Percentiles rank a stretch among this genome's conserved stretches.
These are phyloP conservation scores for Lachnum nothofagi DNA, from an alignment of 2,329 filamentous ascomycete genomes.

Conservation along the genomic window DNA sequence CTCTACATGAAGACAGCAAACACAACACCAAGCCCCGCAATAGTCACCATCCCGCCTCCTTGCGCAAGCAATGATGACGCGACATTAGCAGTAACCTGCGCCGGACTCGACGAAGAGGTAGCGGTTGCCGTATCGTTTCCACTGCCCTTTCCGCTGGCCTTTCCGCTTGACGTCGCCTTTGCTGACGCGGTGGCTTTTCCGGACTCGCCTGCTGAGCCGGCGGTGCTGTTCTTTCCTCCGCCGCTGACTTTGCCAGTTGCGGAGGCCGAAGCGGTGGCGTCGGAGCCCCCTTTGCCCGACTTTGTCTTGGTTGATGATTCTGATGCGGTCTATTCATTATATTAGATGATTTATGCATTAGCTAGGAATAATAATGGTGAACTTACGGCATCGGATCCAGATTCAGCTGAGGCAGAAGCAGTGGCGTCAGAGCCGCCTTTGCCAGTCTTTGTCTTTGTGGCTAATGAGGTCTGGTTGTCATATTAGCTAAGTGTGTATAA, in stretches of 20 bases:
- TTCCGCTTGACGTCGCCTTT: conserved; percentile 10
- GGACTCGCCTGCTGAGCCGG: conserved; percentile 1
- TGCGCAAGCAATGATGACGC: conserved; percentile 23
- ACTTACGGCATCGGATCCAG: neutral
- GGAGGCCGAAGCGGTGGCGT: neutral
- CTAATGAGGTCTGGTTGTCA: neutral
- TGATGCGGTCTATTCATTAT: too few relatives aligned
- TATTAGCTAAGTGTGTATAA: neutral
- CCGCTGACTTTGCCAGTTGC: neutral
- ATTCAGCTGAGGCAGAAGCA: neutral
- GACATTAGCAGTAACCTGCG: conserved; percentile 17
- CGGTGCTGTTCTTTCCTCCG: neutral
- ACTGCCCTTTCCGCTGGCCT: conserved; percentile 1
- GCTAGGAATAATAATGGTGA: too few relatives aligned
- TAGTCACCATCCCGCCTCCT: conserved; percentile 26
- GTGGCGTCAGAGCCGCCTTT: neutral
- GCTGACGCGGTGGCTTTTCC: conserved; percentile 4
- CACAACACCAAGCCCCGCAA: conserved; percentile 28
- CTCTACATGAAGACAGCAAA: conserved; percentile 32
- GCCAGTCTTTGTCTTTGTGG: conserved; percentile 8
- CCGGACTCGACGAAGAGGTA: conserved; percentile 1
- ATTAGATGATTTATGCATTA: too few relatives aligned
- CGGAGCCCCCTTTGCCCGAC: too few relatives aligned
- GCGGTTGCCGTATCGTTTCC: neutral
- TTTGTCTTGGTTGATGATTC: too few relatives aligned